These are phyloP conservation scores for Agastache rugosa DNA, from an alignment of 257 asterid genomes.

Conservation along the genomic window DNA sequence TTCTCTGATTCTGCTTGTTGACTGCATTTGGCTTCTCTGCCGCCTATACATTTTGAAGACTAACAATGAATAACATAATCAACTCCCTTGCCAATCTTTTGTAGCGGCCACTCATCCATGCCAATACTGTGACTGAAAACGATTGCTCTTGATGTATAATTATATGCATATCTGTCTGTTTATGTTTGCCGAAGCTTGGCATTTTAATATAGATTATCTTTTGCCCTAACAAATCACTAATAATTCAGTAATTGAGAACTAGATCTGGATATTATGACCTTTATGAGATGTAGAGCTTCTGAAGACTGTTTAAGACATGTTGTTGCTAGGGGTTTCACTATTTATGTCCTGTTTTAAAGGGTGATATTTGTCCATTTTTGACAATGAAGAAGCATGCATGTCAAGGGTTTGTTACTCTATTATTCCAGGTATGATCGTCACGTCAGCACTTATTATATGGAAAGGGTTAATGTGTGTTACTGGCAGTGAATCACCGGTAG, in stretches of 20 bases:
- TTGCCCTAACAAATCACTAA: neutral
- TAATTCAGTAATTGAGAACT: neutral
- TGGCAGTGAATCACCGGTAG: slow-evolving; percentile 99
- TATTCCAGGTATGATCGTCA: slow-evolving; percentile 88
- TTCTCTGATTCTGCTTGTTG: neutral
- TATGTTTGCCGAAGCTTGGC: neutral
- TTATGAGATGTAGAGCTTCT: slow-evolving; percentile 17
- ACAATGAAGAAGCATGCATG: slow-evolving; percentile 12
- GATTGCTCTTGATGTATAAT: neutral
- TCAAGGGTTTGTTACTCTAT: slow-evolving; percentile 16
- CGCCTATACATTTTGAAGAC: neutral
- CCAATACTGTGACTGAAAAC: no score
- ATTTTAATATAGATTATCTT: neutral
- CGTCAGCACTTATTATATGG: slow-evolving; percentile 98
- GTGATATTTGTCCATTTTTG: neutral
- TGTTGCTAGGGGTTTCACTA: neutral
- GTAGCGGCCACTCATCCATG: no score
- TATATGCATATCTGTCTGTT: neutral
- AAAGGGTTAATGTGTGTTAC: slow-evolving; percentile 95
- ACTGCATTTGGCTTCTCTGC: slow-evolving; percentile 1
- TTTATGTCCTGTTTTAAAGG: slow-evolving; percentile 12
- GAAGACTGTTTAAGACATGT: neutral
- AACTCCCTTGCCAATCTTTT: slow-evolving; percentile 1
- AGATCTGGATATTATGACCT: slow-evolving; percentile 9
- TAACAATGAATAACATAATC: neutral